These are phyloP conservation scores for Termitomyces sp. DNA, from an alignment of 768 basidiomycete genomes.

Conservation along the genomic window DNA sequence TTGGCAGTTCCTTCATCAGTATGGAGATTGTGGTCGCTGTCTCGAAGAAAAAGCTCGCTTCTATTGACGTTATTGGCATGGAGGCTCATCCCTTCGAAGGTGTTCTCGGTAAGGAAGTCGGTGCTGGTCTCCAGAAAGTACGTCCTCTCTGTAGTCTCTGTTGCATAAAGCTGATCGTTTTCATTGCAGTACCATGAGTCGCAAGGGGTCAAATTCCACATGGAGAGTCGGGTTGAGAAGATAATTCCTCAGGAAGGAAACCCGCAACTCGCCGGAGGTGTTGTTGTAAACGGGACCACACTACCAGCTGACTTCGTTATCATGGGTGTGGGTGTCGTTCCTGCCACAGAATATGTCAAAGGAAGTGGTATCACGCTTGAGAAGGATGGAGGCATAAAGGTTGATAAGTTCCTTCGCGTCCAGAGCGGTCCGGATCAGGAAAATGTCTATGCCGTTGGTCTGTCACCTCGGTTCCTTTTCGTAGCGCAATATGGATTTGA, in stretches of 20 bases:
- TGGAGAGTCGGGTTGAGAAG: conserved; percentile 62
- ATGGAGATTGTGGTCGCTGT: conserved; percentile 88
- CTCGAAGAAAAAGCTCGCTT: conserved; percentile 67
- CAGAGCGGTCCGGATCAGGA: conserved; percentile 31
- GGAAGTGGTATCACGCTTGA: conserved; percentile 65
- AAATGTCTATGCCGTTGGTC: conserved; percentile 70
- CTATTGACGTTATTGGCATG: conserved; percentile 81
- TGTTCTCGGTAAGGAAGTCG: conserved; percentile 79
- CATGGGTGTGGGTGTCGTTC: conserved; percentile 83
- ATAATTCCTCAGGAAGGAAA: conserved; percentile 53
- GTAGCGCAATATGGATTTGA: not conserved
- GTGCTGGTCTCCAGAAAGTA: conserved; percentile 72
- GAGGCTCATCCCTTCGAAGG: conserved; percentile 74
- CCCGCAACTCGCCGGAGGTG: conserved; percentile 50
- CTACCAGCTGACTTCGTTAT: conserved; percentile 74
- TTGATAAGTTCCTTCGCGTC: conserved; percentile 70
- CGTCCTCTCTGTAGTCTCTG: not conserved
- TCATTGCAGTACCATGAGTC: conserved; percentile 63
- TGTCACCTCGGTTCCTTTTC: conserved; percentile 6
- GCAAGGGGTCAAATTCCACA: conserved; percentile 82
- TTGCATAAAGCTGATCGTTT: not conserved
- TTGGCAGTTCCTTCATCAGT: conserved; percentile 88
- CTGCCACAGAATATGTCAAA: conserved; percentile 76
- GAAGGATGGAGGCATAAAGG: conserved; percentile 70
- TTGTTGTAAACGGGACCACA: conserved; percentile 58